Base-by-base conservation (phyloP, 108 stramenopile genomes). In the Chaetoceros tenuissimus region DNA sequence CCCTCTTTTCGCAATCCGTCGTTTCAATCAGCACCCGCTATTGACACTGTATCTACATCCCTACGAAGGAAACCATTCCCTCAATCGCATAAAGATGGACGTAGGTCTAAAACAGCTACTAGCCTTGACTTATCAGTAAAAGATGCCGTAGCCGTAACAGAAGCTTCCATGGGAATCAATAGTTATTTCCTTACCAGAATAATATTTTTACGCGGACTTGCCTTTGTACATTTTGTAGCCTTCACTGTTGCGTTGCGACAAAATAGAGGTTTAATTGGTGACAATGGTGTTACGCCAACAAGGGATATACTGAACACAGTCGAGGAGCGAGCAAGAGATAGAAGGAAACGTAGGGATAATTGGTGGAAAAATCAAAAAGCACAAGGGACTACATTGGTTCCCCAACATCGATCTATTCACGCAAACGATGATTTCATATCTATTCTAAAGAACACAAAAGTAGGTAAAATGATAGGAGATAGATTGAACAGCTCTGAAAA, bases 221-320 rank as follows among this genome's bases (percentile, higher is more conserved):
- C 79, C 21, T 63, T 80, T 48, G 83, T 84, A 1, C 75, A 80
- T 66, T 46, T 50, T 18, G 53, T 75, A 2, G 83, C 83, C 10
- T 84, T 84, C 57, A 60, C 54, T n/a, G 64, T 84, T 0, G 83
- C 83, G 25, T 63, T 55, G 16, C 51, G 64, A 40, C 83, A 84
- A 55, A 80, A 80, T 51, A 75, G 70, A 47, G 79, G 68, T 19
- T 63, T 80, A 22, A 73, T 84, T 51, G 83, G 83, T 1, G 82
- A 84, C 64, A 10, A 45, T 51, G 82, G 82, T 7, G 73, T 84
- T 48, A 53, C 77, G 23, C 82, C 82, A 0, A 79, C 79, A 5
- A 54, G 71, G 20, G 2, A 60, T 23, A 52, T 78, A 7, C 51
- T 84, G 30, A 31, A 80, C 44, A 30, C 48, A 13, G 67, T 71